Conservation (phyloP, 495 filamentous ascomycete genomes). For the Penicillium odoratum region DNA sequence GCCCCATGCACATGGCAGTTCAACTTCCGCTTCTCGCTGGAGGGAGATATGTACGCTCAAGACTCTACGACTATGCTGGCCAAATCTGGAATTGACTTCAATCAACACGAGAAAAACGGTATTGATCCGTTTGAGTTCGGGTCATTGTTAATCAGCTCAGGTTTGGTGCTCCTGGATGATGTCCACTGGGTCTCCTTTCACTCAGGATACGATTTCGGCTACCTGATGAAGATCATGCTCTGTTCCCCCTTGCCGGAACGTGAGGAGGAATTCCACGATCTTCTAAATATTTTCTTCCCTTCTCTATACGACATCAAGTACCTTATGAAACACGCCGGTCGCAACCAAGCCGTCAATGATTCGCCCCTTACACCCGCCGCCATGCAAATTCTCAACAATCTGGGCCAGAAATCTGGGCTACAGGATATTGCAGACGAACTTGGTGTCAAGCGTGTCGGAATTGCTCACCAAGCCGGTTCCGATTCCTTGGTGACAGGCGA, state of each 20-base stretch:
- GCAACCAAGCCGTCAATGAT: slow-evolving; percentile 60
- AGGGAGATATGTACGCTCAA: slow-evolving; percentile 95
- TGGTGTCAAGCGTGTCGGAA: slow-evolving; percentile 80
- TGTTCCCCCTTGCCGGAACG: slow-evolving; percentile 78
- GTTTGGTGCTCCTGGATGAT: slow-evolving; percentile 82
- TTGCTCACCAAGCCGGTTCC: slow-evolving; percentile 85
- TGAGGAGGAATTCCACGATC: slow-evolving; percentile 80
- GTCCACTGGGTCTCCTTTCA: slow-evolving; percentile 97
- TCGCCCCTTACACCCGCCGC: slow-evolving; percentile 61
- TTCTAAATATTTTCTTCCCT: slow-evolving; percentile 89
- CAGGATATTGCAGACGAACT: slow-evolving; percentile 93
- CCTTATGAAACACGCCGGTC: slow-evolving; percentile 83
- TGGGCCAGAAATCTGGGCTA: slow-evolving; percentile 83
- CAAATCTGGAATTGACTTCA: slow-evolving; percentile 86
- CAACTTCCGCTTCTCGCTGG: slow-evolving; percentile 94
- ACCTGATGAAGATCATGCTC: slow-evolving; percentile 88
- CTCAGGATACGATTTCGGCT: slow-evolving; percentile 98
- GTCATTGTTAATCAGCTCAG: slow-evolving; percentile 83
- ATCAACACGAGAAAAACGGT: slow-evolving; percentile 76
- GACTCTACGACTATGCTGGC: slow-evolving; percentile 86
- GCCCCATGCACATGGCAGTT: slow-evolving; percentile 96
- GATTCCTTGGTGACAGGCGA: slow-evolving; percentile 91
- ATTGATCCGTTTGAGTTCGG: slow-evolving; percentile 90
- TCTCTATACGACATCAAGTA: slow-evolving; percentile 95
- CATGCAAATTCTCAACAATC: slow-evolving; percentile 68